Conservation (phyloP, 2,329 filamentous ascomycete genomes). For the Grosmannia huntii region DNA sequence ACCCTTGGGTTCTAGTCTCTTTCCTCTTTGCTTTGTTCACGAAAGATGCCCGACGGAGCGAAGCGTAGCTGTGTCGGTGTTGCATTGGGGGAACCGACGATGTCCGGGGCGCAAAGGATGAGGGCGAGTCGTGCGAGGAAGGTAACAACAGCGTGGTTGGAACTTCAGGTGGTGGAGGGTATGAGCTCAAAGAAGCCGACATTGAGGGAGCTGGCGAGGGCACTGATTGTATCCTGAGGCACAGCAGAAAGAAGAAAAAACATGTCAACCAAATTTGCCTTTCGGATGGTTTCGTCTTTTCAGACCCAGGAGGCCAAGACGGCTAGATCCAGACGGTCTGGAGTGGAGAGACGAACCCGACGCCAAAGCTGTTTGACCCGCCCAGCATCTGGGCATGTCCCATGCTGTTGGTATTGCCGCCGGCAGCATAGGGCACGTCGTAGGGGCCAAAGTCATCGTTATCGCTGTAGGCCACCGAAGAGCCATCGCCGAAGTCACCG, state of each 20-base stretch:
- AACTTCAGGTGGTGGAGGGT: conserved; percentile 30
- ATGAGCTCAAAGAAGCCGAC: conserved; percentile 15
- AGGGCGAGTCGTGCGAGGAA: conserved; percentile 15
- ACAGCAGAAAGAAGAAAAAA: conserved; percentile 22
- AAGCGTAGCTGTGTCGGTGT: conserved; percentile 21
- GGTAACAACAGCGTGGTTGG: conserved; percentile 23
- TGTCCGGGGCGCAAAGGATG: conserved; percentile 30
- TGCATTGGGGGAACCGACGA: conserved; percentile 17
- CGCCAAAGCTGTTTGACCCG: conserved; percentile 33
- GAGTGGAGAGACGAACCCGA: conserved; percentile 52
- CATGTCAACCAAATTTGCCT: conserved; percentile 39
- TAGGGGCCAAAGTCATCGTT: conserved; percentile 41
- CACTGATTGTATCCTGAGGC: conserved; percentile 15
- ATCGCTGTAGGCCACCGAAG: conserved; percentile 50
- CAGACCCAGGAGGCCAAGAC: conserved; percentile 6
- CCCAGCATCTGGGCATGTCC: conserved; percentile 30
- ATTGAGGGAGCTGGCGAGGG: conserved; percentile 7
- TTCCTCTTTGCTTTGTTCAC: conserved; percentile 24
- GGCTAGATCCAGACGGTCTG: conserved; percentile 48
- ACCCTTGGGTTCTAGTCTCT: conserved; percentile 7
- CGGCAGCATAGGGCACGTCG: conserved; percentile 32
- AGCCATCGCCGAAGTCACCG: conserved; percentile 21
- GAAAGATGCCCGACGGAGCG: conserved; percentile 20
- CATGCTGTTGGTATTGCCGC: conserved; percentile 15
- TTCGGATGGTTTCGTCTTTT: conserved; percentile 12